Base-by-base conservation (phyloP, 768 basidiomycete genomes). In the Hypsizygus marmoreus region DNA sequence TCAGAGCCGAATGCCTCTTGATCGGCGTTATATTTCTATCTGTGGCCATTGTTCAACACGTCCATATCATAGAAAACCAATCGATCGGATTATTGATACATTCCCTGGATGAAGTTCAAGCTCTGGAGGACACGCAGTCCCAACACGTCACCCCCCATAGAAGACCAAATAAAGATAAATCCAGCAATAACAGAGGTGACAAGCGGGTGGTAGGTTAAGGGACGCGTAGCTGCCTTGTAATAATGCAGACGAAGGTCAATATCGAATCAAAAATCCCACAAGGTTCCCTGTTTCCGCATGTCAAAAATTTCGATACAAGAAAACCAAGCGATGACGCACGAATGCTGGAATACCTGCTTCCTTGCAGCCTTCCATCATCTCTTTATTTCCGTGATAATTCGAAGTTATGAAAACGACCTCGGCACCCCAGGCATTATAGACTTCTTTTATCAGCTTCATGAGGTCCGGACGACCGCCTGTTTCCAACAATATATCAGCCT, bases 331-430 rank as follows among this genome's bases (percentile, higher is more conserved):
- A 31, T 26, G 20, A 58, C 75, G 47, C 53, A 77, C 86, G 54
- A 85, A 84, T 28, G 79, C 81, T 39, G 84, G 84, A 52, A 86
- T 86, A 11, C 82, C 79, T 26, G 80, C 80, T 49, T 71, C 72
- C 64, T 84, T 88, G 61, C 83, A 91, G 8, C 85, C 88, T 63
- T 87, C 79, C 80, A 89, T 90, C 69, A 91, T 87, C 61, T 91
- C 88, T 30, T 74, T 72, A 61, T 91, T 91, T 12, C 88, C 88
- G 43, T 80, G 73, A 55, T 73, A 77, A 65, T 91, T 91, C 4
- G 87, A 88, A 11, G 88, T 91, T 57, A 91, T 88, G 63, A 91
- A 89, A 10, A 91, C 80, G 12, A 91, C 81, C 61, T 91, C 89
- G 2, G 89, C 89, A 8, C 79, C 74, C 87, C 87, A 91, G n/a